Evolutionary conservation across 306 rosid genomes (phyloP).

Genomic region (Psophocarpus tetragonolobus): DNA sequence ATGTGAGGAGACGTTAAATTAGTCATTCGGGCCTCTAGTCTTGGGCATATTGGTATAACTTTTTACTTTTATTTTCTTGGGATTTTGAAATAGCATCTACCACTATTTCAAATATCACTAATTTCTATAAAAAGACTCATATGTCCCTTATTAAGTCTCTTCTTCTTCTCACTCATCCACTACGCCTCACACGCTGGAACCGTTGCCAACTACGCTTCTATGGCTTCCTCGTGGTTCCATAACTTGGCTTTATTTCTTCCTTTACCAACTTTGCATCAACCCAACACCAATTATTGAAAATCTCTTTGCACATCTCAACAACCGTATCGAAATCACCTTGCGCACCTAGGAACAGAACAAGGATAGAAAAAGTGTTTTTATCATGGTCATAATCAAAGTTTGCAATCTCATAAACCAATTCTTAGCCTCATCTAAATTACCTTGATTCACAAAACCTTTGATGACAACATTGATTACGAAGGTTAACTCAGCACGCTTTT

Average conservation of each 20-base stretch:
- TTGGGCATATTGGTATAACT: not conserved
- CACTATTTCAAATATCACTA: too few relatives aligned
- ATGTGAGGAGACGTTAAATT: not conserved
- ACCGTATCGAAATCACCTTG: constrained; percentile 64
- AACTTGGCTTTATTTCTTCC: too few relatives aligned
- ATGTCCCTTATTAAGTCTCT: too few relatives aligned
- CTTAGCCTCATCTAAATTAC: constrained; percentile 60
- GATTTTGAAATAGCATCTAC: too few relatives aligned
- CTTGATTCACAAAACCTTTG: constrained; percentile 58
- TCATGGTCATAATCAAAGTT: constrained; percentile 45
- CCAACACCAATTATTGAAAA: constrained; percentile 41
- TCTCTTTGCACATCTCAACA: constrained; percentile 47
- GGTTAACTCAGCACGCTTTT: too few relatives aligned
- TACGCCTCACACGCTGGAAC: too few relatives aligned
- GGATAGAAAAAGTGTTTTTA: constrained; percentile 44
- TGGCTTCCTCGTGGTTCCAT: too few relatives aligned
- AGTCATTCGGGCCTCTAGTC: not conserved
- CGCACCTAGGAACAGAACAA: constrained; percentile 66
- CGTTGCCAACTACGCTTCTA: too few relatives aligned
- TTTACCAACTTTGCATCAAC: too few relatives aligned
- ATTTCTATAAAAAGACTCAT: too few relatives aligned
- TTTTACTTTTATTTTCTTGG: not conserved
- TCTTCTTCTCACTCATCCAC: too few relatives aligned
- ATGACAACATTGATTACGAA: constrained; percentile 71
- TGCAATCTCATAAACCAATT: constrained; percentile 56